phyloP scores from a whole-genome alignment of 2,329 filamentous ascomycete genomes.

The Pseudocercospora pini-densiflorae region DNA sequence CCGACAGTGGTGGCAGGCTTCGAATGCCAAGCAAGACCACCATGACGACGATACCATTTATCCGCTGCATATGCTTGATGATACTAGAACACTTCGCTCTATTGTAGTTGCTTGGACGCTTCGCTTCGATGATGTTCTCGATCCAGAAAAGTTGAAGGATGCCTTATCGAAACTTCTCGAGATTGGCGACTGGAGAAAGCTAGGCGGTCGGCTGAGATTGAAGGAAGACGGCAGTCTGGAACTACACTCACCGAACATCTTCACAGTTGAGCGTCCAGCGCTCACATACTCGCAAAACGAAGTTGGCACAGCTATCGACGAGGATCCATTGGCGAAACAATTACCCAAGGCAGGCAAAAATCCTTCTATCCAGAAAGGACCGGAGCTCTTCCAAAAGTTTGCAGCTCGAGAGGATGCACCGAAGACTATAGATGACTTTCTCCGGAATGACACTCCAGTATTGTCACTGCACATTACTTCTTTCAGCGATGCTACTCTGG shows the following conservation, averaged over 20 bases:
- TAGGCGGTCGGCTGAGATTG: neutral
- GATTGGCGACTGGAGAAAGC: conserved; percentile 9
- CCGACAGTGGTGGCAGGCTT: too few species aligned
- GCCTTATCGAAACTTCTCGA: conserved; percentile 30
- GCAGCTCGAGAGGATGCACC: neutral
- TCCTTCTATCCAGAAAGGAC: neutral
- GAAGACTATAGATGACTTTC: neutral
- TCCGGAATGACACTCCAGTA: neutral
- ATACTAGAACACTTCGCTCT: conserved; percentile 5
- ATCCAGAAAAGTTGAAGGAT: conserved; percentile 18
- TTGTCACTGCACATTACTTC: conserved; percentile 47
- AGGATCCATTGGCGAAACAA: neutral
- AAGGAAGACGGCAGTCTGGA: neutral
- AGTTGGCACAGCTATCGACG: neutral
- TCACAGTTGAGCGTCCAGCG: neutral
- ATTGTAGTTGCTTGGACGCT: conserved; percentile 20
- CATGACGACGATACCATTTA: conserved; percentile 25
- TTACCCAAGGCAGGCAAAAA: neutral
- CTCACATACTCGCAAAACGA: neutral
- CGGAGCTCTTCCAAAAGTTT: neutral
- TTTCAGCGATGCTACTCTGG: conserved; percentile 57
- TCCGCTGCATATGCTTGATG: conserved; percentile 11
- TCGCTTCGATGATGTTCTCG: conserved; percentile 22
- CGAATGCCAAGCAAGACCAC: neutral
- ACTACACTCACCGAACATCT: neutral